Evolutionary conservation across 495 filamentous ascomycete species (phyloP), one percentile per base, ranked within the genome.

Genomic region (Aspergillus baeticus): DNA sequence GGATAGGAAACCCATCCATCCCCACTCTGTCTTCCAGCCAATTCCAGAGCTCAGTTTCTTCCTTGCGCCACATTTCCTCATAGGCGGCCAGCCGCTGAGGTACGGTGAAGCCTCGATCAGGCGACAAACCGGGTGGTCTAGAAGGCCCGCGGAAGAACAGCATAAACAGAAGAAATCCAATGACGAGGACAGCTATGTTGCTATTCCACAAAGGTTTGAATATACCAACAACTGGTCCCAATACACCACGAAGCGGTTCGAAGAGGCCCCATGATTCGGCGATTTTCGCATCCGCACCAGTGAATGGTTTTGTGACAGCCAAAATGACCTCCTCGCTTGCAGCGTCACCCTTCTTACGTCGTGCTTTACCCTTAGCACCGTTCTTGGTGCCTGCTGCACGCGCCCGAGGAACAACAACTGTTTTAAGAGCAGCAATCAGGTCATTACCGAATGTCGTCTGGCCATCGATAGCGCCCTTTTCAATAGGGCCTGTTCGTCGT

Each of bases 21-120:
- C 88, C 90, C 1, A 89, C 84, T 11, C 94, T 78, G 54, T 97
- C 89, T 62, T 99, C 94, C 10, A 99, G 75, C 94, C 94, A 99
- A 47, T 88, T 85, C 95, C 95, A 99, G 8, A 98, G 74, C 51
- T 92, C 90, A 61, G 84, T 90, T 66, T 98, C 94, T 64, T 98
- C 94, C 15, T 82, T 74, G 15, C 84, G 81, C 94, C 94, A 98
- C 62, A 96, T 87, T 71, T 96, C 87, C 58, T 98, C 93, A 68
- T 97, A 98, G 6, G 91, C 93, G 21, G 85, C 86, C 15, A 89
- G 66, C 6, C 90, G 81, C 56, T 92, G 84, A 6, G 91, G 82
- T 36, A 72, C 54, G 10, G 59, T 58, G 55, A 65, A 57, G 15
- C 65, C 64, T 14, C 67, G 59, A 38, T 66, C 74, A 65, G 55